phyloP scores from a whole-genome alignment of 2,329 filamentous ascomycete genomes.

The Emmonsiellopsis sp. region DNA sequence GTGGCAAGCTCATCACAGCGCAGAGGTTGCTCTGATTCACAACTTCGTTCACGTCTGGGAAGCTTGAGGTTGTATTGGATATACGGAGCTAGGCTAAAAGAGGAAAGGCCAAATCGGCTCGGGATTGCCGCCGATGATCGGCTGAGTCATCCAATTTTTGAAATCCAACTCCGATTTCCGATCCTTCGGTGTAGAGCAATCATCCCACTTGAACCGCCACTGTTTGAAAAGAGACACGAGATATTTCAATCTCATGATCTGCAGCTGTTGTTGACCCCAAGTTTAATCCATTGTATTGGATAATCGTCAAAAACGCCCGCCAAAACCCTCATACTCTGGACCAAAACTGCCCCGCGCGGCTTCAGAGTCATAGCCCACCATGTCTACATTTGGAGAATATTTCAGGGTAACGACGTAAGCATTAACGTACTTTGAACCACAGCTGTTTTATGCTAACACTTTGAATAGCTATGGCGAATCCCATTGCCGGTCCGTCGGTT shows the following conservation, averaged over 20 bases:
- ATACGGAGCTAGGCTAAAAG: background rate
- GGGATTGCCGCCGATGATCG: background rate
- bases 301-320: background rate
- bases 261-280: no score
- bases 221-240: no score
- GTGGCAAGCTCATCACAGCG: background rate
- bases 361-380: slow-evolving; percentile 28
- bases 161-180: background rate
- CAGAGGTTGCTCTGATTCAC: background rate
- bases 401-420: slow-evolving; percentile 67
- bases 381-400: slow-evolving; percentile 74
- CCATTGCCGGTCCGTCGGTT: slow-evolving; percentile 73
- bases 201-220: no score
- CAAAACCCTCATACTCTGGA: background rate
- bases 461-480: slow-evolving; percentile 64
- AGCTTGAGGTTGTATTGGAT: background rate
- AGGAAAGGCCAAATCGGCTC: background rate
- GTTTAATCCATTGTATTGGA: background rate
- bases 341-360: background rate
- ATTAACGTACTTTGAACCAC: slow-evolving; percentile 8
- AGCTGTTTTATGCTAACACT: slow-evolving; percentile 15
- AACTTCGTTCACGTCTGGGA: no score
- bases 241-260: no score
- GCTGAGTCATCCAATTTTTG: slow-evolving; percentile 5
- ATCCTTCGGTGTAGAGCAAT: background rate